Conservation (phyloP, 306 rosid genomes). For the Quercus cerris region DNA sequence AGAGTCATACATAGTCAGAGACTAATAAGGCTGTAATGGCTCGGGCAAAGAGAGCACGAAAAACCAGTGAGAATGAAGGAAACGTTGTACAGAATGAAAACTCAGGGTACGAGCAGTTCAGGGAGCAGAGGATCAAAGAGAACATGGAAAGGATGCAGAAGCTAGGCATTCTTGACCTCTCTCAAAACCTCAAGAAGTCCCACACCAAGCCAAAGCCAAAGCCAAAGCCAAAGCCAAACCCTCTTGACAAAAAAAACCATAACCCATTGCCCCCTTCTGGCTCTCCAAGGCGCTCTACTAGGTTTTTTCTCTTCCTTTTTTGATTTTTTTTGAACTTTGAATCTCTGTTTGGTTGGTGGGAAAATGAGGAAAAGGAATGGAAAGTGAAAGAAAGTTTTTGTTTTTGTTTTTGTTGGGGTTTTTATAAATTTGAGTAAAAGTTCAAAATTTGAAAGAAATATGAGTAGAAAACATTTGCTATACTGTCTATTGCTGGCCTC, state of each 20-base stretch:
- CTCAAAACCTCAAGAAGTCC: conserved; percentile 52
- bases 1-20: no score
- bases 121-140: conserved; percentile 68
- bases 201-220: conserved; percentile 4
- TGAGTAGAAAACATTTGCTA: no score
- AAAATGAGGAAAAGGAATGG: no score
- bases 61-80: neutral
- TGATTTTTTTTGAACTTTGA: neutral
- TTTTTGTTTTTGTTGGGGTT: no score
- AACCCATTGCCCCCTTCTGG: neutral
- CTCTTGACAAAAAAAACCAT: conserved; percentile 1
- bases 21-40: neutral
- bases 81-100: neutral
- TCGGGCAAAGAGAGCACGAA: conserved; percentile 18
- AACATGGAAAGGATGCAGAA: conserved; percentile 66
- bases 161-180: conserved; percentile 56
- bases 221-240: conserved; percentile 9
- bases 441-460: no score
- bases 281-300: conserved; percentile 66
- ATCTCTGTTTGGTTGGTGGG: no score
- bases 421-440: no score
- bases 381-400: no score
- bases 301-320: conserved; percentile 21
- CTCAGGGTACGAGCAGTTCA: conserved; percentile 44
- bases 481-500: neutral